Evolutionary conservation across 352 stramenopile genomes (phyloP).

Genomic region (Phytophthora pluvialis): DNA sequence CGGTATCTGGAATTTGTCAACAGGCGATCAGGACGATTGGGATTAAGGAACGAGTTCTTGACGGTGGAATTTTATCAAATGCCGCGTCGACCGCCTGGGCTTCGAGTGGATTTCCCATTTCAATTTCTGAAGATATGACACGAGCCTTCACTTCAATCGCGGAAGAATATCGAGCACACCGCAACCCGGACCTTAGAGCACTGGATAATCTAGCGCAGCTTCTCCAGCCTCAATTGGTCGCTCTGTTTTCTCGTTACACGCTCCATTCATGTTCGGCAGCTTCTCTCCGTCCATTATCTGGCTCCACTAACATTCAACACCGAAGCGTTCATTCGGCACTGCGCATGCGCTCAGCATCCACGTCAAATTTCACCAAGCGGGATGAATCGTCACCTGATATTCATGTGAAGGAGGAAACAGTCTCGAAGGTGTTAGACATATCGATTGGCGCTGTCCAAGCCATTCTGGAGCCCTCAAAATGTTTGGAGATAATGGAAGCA

Average conservation of each 20-base stretch:
- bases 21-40: slow-evolving; percentile 41
- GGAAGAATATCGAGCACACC: slow-evolving; percentile 47
- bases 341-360: slow-evolving; percentile 47
- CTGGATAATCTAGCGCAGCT: slow-evolving; percentile 52
- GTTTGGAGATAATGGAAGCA: slow-evolving; percentile 32
- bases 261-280: slow-evolving; percentile 49
- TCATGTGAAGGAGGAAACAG: slow-evolving; percentile 17
- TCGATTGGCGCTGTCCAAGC: slow-evolving; percentile 38
- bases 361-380: slow-evolving; percentile 14
- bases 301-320: slow-evolving; percentile 37
- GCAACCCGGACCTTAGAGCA: slow-evolving; percentile 45
- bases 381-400: not conserved
- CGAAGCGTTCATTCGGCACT: slow-evolving; percentile 74
- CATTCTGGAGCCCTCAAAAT: slow-evolving; percentile 37
- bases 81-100: slow-evolving; percentile 43
- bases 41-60: slow-evolving; percentile 57
- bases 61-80: slow-evolving; percentile 44
- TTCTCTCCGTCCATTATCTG: slow-evolving; percentile 27
- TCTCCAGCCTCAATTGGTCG: slow-evolving; percentile 48
- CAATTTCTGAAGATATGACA: slow-evolving; percentile 32
- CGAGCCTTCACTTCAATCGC: slow-evolving; percentile 24
- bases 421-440: slow-evolving; percentile 43
- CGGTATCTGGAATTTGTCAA: slow-evolving; percentile 43
- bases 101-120: slow-evolving; percentile 21
- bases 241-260: slow-evolving; percentile 40